Percentiles rank a stretch among this genome's conserved stretches.
Evolutionary conservation across 441 rosid genomes (phyloP).

Genomic region (Raphanus hybrid): DNA sequence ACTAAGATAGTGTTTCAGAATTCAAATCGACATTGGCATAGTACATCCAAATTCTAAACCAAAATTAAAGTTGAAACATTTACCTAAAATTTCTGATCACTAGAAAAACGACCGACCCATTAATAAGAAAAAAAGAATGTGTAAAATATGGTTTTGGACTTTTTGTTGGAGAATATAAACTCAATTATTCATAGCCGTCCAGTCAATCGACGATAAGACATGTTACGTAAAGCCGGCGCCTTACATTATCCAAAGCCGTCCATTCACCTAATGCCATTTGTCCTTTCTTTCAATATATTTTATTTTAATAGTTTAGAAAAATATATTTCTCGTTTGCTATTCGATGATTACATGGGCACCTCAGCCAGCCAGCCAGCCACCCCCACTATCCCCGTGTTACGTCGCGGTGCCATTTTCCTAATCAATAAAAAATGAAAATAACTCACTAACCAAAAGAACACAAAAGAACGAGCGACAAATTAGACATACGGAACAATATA

Average conservation of each 20-base stretch:
- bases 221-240: constrained; percentile 10
- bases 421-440: not conserved
- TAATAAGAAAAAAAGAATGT: not conserved
- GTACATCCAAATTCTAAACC: not conserved
- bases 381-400: not conserved
- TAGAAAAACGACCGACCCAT: not conserved
- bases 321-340: not conserved
- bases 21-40: not conserved
- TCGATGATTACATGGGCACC: not conserved
- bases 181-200: constrained; percentile 11
- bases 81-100: not conserved
- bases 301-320: not conserved
- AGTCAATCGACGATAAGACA: not conserved
- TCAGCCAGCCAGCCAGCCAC: not conserved
- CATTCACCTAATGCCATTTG: constrained; percentile 9
- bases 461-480: not conserved
- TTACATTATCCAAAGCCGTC: constrained; percentile 9
- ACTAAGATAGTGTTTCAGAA: not conserved
- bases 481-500: not conserved
- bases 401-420: not conserved
- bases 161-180: not conserved
- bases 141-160: not conserved
- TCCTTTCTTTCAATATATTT: not conserved
- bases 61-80: not conserved
- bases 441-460: not conserved